Base-by-base conservation (phyloP, 108 stramenopile genomes). In the Nitzschia palea region DNA sequence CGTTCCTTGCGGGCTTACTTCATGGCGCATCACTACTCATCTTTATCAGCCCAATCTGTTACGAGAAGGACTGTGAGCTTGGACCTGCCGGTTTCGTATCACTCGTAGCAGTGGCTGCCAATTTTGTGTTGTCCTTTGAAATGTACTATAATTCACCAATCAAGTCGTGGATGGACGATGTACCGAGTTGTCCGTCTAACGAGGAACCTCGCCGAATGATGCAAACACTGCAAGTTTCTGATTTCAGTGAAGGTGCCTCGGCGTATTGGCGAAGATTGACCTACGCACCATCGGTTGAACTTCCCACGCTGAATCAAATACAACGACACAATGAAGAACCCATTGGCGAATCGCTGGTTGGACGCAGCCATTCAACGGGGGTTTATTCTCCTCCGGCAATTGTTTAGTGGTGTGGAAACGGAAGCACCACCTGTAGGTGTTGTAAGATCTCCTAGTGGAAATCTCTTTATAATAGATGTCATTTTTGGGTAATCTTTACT, bases 101-200 rank as follows among this genome's bases (percentile, higher is more conserved):
- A 1, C 36, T 61, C 5, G 23, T 58, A 0, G 65, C 59, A 4
- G 45, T 63, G 35, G 33, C 62, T 22, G 72, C 54, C 17, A 80
- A 79, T 71, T 57, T 79, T 37, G 36, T 80, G 0, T 31, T 84
- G n/a, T 79, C 72, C 5, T 66, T 57, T 36, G 83, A 84, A 61
- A 74, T 84, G 79, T 58, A 73, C 34, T 71, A 71, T 51, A 74
- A 80, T 31, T 26, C 45, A 12, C 79, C 79, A 17, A 74, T 63
- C 30, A 35, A 30, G 4, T 32, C 40, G 12, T 33, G 62, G 54
- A 58, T 61, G 34, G 51, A 67, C 34, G 57, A 69, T 42, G 25
- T 57, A 29, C 56, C 65, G 15, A 30, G 37, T 28, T 35, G 35
- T 52, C 70, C 48, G 20, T 40, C 48, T 12, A 10, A 12, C 4